Conservation (phyloP, 805 yeast genomes). For the Grigorovia transvaalensis region DNA sequence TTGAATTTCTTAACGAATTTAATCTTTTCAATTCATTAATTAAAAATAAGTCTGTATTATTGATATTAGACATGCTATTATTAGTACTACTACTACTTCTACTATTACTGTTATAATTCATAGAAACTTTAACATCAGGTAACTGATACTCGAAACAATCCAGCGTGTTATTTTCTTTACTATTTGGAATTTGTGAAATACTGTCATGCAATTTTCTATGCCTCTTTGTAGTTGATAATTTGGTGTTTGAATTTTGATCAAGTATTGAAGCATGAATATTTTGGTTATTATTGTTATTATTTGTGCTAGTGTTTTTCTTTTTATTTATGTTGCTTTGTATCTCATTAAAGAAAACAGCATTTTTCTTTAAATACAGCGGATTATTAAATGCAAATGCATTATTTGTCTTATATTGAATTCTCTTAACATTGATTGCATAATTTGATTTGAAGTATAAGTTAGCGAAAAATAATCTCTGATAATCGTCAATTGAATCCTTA, state of each 20-base stretch:
- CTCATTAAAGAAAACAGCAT: not conserved
- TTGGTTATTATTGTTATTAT: too few relatives aligned
- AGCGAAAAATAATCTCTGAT: conserved; percentile 23
- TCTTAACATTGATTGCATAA: conserved; percentile 5
- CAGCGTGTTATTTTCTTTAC: conserved; percentile 8
- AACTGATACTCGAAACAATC: conserved; percentile 24
- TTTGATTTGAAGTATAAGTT: conserved; percentile 6
- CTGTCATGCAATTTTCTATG: not conserved
- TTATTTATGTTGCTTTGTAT: not conserved
- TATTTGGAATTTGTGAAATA: not conserved
- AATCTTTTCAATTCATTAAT: not conserved
- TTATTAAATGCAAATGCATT: conserved; percentile 12
- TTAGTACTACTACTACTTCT: not conserved
- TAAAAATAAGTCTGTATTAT: conserved; percentile 4
- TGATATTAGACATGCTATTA: not conserved
- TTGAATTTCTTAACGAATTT: not conserved
- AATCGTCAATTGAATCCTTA: conserved; percentile 22
- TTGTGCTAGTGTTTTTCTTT: not conserved
- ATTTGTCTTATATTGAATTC: conserved; percentile 17
- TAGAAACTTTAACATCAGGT: conserved; percentile 13
- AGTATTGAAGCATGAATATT: not conserved
- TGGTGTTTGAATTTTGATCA: not conserved
- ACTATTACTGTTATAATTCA: not conserved
- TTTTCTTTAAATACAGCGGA: conserved; percentile 4
- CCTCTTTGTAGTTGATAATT: not conserved